Evolutionary conservation across 495 filamentous ascomycete genomes (phyloP).

Genomic region (Neurospora sp.): DNA sequence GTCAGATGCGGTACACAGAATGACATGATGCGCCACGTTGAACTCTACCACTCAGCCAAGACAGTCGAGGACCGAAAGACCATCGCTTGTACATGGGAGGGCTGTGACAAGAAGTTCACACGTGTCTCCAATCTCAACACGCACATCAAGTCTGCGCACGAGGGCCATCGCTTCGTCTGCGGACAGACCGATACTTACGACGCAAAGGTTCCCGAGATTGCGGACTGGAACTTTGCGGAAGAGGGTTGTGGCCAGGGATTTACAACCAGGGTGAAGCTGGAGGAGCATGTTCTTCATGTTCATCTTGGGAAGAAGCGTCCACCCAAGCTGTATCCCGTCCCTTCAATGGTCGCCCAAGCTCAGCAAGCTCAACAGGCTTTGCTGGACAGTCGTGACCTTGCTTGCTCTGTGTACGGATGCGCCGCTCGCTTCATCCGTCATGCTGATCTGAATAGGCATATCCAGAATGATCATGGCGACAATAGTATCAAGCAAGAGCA

Average conservation of each 20-base stretch:
- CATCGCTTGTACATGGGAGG: constrained; percentile 51
- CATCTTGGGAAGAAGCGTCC: constrained; percentile 53
- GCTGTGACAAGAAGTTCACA: constrained; percentile 64
- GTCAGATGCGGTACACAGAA: constrained; percentile 48
- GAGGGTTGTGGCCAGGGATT: constrained; percentile 62
- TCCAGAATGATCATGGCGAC: constrained; percentile 27
- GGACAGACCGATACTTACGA: constrained; percentile 51
- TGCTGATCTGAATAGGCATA: constrained; percentile 58
- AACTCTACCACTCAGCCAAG: constrained; percentile 54
- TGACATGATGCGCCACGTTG: constrained; percentile 59
- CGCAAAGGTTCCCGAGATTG: constrained; percentile 39
- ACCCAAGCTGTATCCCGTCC: constrained; percentile 25
- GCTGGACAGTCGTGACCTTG: constrained; percentile 43
- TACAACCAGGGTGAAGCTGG: constrained; percentile 59
- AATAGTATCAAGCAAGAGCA: constrained; percentile 12
- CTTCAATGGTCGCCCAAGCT: constrained; percentile 6
- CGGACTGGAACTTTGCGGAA: constrained; percentile 48
- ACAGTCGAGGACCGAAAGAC: constrained; percentile 51
- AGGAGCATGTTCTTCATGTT: constrained; percentile 68
- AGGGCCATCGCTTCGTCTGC: constrained; percentile 62
- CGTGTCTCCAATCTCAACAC: constrained; percentile 67
- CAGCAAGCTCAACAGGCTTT: constrained; percentile 25
- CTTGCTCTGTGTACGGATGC: constrained; percentile 47
- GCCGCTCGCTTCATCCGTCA: constrained; percentile 52
- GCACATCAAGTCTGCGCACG: constrained; percentile 68